Conservation (phyloP, 768 basidiomycete genomes). For the Tricholoma sp. region DNA sequence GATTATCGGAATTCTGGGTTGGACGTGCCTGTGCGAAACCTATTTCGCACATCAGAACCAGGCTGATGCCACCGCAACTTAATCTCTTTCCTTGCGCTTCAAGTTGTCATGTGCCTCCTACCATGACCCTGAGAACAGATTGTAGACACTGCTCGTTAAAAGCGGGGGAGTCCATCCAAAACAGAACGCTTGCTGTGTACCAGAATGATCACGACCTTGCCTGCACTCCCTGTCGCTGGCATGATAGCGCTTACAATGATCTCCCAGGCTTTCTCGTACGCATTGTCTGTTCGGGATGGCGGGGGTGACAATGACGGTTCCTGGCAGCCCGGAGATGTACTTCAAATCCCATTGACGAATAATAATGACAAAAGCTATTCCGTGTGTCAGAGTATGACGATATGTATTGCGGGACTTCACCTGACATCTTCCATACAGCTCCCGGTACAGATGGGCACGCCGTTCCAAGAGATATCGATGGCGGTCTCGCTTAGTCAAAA, state of each 20-base stretch:
- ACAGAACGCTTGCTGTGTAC: not conserved
- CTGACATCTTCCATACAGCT: not conserved
- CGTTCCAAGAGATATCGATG: not conserved
- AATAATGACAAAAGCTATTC: not conserved
- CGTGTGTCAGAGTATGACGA: not conserved
- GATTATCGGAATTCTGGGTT: no score
- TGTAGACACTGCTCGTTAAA: no score
- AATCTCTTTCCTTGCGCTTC: no score
- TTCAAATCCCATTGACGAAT: not conserved
- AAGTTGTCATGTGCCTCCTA: no score
- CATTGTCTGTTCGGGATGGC: not conserved
- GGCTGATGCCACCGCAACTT: no score
- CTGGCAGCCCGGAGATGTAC: not conserved
- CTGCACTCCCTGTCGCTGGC: not conserved
- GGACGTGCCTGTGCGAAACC: no score
- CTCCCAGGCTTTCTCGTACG: not conserved
- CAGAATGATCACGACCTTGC: not conserved
- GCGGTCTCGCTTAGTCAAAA: not conserved
- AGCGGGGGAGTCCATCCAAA: no score
- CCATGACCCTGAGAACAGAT: no score
- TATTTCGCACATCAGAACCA: no score
- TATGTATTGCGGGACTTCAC: not conserved
- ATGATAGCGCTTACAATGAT: not conserved
- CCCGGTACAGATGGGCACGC: not conserved
- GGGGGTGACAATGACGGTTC: not conserved